A percentile compares a stretch with the other conserved stretches of the same genome.
Conservation (phyloP, 1,284 basidiomycete species). For the Schizophyllum amplum region DNA sequence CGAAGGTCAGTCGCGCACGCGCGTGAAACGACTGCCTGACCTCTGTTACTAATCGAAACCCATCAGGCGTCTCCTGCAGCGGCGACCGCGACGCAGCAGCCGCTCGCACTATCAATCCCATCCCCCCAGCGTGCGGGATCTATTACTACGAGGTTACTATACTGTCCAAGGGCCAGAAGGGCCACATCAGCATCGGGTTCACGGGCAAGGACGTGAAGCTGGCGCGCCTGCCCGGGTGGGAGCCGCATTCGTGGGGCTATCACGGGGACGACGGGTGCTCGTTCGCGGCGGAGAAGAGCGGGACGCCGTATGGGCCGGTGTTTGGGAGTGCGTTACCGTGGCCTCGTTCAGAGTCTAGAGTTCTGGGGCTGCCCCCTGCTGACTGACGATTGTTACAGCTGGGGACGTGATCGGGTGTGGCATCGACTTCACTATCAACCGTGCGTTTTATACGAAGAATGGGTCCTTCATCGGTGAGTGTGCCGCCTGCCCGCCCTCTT, state of each 20-base stretch:
- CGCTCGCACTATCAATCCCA: conserved; percentile 64
- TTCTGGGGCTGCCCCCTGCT: not conserved
- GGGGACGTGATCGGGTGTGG: conserved; percentile 87
- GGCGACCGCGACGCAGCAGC: conserved; percentile 79
- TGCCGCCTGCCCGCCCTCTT: conserved; percentile 3
- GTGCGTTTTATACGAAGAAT: conserved; percentile 88
- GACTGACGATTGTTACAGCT: conserved; percentile 33
- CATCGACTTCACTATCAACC: conserved; percentile 74
- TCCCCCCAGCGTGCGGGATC: conserved; percentile 79
- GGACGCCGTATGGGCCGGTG: conserved; percentile 65
- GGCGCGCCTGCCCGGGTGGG: conserved; percentile 83
- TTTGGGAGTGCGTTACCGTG: conserved; percentile 58
- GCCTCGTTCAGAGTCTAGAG: too few species aligned
- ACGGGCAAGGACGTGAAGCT: conserved; percentile 49
- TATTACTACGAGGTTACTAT: conserved; percentile 90
- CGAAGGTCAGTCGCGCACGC: conserved; percentile 46
- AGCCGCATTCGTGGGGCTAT: conserved; percentile 86
- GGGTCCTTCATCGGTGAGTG: conserved; percentile 66
- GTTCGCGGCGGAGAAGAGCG: conserved; percentile 68
- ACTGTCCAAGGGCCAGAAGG: conserved; percentile 68
- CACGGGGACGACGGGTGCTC: conserved; percentile 87
- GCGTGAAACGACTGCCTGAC: too few species aligned
- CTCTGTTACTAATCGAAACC: conserved; percentile 8
- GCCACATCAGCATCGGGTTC: conserved; percentile 77
- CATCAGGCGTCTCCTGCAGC: conserved; percentile 39